Evolutionary conservation across 805 yeast genomes (phyloP).

Genomic region (Yueomyces sp.): DNA sequence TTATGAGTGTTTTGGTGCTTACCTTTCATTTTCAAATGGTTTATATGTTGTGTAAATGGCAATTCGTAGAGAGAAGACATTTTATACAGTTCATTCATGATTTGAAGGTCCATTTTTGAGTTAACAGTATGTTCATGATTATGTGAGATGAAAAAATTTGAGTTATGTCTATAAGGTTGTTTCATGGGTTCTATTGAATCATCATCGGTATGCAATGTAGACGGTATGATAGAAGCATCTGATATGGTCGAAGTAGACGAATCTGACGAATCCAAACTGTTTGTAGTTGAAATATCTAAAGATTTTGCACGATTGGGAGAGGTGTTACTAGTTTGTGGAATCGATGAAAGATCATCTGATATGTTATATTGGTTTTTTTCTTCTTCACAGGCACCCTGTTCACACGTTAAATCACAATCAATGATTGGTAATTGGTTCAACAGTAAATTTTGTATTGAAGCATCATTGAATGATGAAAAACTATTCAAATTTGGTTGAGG

Average conservation of each 20-base stretch:
- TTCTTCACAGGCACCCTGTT: conserved; percentile 1
- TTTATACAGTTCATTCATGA: conserved; percentile 21
- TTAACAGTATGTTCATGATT: conserved; percentile 13
- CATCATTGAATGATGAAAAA: background rate
- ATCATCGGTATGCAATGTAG: background rate
- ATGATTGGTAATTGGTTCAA: conserved; percentile 6
- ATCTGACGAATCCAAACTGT: background rate
- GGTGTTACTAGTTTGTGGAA: background rate
- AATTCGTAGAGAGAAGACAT: conserved; percentile 23
- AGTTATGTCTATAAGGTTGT: background rate
- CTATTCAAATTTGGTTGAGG: background rate
- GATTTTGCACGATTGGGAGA: background rate
- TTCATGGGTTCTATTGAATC: background rate
- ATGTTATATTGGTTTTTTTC: no score
- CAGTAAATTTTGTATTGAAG: background rate
- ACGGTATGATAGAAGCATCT: background rate
- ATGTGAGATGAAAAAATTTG: background rate
- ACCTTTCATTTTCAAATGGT: conserved; percentile 4
- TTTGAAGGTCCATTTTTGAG: conserved; percentile 17
- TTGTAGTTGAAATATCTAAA: background rate
- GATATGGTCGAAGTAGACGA: background rate
- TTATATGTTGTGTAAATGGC: conserved; percentile 22
- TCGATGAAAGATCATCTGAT: background rate
- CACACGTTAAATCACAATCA: conserved; percentile 20
- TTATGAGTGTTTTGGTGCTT: conserved; percentile 1